phyloP scores from a whole-genome alignment of 202 grass and related monocot species.

The Carex sylvatica region DNA sequence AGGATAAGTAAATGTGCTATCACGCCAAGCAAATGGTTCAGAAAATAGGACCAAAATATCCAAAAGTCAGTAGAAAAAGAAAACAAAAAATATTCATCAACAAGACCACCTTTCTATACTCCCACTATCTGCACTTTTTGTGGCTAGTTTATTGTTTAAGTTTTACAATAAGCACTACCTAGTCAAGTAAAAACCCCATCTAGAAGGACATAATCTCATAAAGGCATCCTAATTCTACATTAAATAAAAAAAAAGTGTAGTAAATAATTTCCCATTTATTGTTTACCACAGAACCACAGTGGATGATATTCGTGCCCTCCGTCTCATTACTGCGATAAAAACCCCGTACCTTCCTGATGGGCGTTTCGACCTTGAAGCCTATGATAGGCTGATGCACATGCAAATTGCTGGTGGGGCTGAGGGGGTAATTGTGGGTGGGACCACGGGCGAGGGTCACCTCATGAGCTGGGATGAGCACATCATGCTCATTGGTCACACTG shows the following conservation, averaged over 20 bases:
- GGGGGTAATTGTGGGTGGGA: slow-evolving; percentile 91
- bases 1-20: neutral
- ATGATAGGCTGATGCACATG: slow-evolving; percentile 74
- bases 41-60: neutral
- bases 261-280: slow-evolving; percentile 3
- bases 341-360: slow-evolving; percentile 96
- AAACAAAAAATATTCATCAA: neutral
- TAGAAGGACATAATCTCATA: neutral
- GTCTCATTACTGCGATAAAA: slow-evolving; percentile 74
- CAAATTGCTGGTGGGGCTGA: slow-evolving; percentile 72
- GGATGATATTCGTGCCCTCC: slow-evolving; percentile 57
- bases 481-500: slow-evolving; percentile 91
- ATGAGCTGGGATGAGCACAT: slow-evolving; percentile 99
- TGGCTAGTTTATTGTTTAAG: neutral
- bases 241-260: neutral
- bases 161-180: neutral
- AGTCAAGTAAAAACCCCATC: neutral
- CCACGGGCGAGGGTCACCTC: slow-evolving; percentile 85
- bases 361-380: slow-evolving; percentile 95
- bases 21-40: neutral
- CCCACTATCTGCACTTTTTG: neutral
- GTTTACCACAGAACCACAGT: slow-evolving; percentile 56
- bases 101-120: neutral
- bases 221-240: neutral
- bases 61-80: neutral